These are phyloP conservation scores for Trichoderma reesei DNA, from an alignment of 495 filamentous ascomycete genomes.

Conservation along the genomic window DNA sequence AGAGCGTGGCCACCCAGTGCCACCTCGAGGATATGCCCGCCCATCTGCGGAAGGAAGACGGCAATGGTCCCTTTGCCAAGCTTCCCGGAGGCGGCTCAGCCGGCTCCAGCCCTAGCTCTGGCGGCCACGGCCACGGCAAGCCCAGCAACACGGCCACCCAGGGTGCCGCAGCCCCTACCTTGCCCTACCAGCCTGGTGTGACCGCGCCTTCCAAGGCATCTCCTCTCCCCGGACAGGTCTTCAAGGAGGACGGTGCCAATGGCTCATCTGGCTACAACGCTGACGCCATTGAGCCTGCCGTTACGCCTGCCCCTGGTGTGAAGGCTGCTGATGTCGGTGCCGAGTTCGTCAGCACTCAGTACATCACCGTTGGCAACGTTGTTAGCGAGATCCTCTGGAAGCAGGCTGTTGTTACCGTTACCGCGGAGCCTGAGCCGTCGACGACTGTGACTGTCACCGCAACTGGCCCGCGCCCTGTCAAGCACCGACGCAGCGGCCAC, in stretches of 20 bases:
- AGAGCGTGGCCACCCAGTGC: conserved; percentile 27
- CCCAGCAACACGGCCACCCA: conserved; percentile 26
- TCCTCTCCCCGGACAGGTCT: conserved; percentile 6
- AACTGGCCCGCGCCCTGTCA: conserved; percentile 2
- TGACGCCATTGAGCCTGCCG: conserved; percentile 2
- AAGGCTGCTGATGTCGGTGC: conserved; percentile 10
- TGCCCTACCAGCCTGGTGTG: conserved; percentile 13
- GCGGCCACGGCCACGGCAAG: conserved; percentile 12
- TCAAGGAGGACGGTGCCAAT: not conserved
- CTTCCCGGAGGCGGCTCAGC: conserved; percentile 34
- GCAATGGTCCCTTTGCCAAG: conserved; percentile 17
- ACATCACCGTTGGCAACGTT: conserved; percentile 27
- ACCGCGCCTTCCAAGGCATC: not conserved
- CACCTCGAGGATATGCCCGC: conserved; percentile 22
- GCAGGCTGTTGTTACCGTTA: conserved; percentile 36
- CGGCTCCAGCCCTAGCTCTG: not conserved
- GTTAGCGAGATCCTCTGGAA: conserved; percentile 37
- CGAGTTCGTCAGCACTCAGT: conserved; percentile 29
- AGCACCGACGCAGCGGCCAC: conserved; percentile 1
- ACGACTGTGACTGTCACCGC: conserved; percentile 22
- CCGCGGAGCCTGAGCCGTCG: conserved; percentile 23
- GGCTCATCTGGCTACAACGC: not conserved
- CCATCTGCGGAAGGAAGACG: conserved; percentile 25
- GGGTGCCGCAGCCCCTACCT: conserved; percentile 20
- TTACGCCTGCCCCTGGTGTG: conserved; percentile 17